phyloP scores from a whole-genome alignment of 371 early-diverging fungal genomes.

The Umbelopsis sp. region DNA sequence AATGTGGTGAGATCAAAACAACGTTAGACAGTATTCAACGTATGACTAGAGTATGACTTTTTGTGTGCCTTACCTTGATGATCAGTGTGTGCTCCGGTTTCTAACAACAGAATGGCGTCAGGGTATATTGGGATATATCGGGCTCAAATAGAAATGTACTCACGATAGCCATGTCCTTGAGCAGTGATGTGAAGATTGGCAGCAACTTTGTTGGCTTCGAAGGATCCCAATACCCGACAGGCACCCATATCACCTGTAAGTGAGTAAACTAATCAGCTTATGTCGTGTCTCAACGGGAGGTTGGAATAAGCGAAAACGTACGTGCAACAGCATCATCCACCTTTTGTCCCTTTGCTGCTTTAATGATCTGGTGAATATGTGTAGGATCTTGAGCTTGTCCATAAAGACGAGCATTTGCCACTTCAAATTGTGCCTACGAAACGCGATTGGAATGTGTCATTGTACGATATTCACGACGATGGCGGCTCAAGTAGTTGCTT shows the following conservation, averaged over 20 bases:
- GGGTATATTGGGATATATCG: neutral
- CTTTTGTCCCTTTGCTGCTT: conserved; percentile 43
- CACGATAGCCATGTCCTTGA: conserved; percentile 86
- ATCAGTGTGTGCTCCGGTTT: conserved; percentile 55
- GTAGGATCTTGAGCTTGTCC: conserved; percentile 35
- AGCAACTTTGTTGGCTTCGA: conserved; percentile 77
- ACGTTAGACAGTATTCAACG: neutral
- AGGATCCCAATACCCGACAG: conserved; percentile 79
- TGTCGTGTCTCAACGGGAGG: no score
- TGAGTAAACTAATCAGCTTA: no score
- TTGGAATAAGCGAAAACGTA: conserved; percentile 12
- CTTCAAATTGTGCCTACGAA: neutral
- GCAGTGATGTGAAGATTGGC: conserved; percentile 93
- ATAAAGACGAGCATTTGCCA: neutral
- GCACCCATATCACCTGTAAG: conserved; percentile 55
- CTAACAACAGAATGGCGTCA: conserved; percentile 21
- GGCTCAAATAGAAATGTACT: conserved; percentile 14
- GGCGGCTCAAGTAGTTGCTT: conserved; percentile 14
- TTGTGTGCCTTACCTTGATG: conserved; percentile 60
- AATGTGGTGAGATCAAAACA: neutral
- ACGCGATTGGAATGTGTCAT: neutral
- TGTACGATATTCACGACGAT: neutral
- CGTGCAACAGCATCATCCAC: conserved; percentile 42
- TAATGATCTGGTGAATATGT: conserved; percentile 46
- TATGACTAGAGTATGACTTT: neutral